Evolutionary conservation across 2,329 filamentous ascomycete species (phyloP).

Genomic region (Gyromitra esculenta): DNA sequence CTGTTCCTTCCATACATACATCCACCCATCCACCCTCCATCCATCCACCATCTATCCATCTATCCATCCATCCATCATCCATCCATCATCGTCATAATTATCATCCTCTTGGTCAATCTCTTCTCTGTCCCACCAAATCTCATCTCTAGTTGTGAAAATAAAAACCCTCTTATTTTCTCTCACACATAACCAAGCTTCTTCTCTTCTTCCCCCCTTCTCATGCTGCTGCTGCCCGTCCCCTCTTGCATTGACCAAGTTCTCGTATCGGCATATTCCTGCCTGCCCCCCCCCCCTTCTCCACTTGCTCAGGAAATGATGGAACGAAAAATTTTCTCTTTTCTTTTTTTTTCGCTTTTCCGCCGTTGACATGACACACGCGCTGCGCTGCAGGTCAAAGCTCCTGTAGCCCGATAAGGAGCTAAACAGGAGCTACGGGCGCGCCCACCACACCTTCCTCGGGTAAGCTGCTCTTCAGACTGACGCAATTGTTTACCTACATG

Average conservation of each 20-base stretch:
- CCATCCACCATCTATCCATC: no score
- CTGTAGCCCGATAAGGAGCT: conserved; percentile 48
- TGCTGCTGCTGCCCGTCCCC: conserved; percentile 31
- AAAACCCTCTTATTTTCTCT: background rate
- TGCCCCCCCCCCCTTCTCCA: background rate
- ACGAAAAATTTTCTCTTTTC: conserved; percentile 38
- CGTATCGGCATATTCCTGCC: conserved; percentile 40
- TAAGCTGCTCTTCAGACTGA: conserved; percentile 50
- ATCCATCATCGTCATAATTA: background rate
- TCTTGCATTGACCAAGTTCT: conserved; percentile 46
- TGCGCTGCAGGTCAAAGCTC: conserved; percentile 51
- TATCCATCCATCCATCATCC: background rate
- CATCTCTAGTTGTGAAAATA: conserved; percentile 6
- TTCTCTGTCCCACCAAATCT: background rate
- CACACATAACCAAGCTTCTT: conserved; percentile 9
- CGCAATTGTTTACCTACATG: conserved; percentile 53
- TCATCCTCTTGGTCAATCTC: background rate
- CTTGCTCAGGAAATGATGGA: conserved; percentile 26
- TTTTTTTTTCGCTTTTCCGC: conserved; percentile 46
- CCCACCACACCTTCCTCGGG: conserved; percentile 50
- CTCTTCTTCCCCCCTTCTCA: conserved; percentile 20
- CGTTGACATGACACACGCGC: conserved; percentile 52
- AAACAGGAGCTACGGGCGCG: conserved; percentile 54
- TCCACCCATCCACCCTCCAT: no score
- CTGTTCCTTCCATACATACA: background rate